Percentiles rank a stretch among this genome's conserved stretches.
phyloP scores from a whole-genome alignment of 306 rosid species.

The Vigna nakashimae region DNA sequence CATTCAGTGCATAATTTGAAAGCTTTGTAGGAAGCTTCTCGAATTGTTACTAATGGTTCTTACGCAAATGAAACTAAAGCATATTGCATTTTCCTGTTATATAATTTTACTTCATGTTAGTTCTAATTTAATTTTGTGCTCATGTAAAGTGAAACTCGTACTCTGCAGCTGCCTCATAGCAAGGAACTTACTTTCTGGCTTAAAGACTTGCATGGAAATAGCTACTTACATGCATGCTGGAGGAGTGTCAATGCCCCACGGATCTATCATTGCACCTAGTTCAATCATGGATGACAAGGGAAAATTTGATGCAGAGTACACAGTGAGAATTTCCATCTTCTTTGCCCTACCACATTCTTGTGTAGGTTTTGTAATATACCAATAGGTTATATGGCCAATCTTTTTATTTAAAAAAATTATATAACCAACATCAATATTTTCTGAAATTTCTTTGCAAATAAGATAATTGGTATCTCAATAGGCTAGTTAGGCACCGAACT shows the following conservation, averaged over 20 bases:
- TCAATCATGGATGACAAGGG: conserved; percentile 66
- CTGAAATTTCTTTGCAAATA: conserved; percentile 22
- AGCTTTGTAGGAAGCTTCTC: conserved; percentile 30
- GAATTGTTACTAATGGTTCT: conserved; percentile 25
- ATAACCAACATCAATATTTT: conserved; percentile 13
- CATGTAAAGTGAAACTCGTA: conserved; percentile 41
- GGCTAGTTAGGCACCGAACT: conserved; percentile 36
- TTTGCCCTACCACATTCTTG: conserved; percentile 8
- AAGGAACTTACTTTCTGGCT: conserved; percentile 95
- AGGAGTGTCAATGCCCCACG: conserved; percentile 62
- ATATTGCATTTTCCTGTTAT: conserved; percentile 30
- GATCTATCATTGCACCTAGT: conserved; percentile 57
- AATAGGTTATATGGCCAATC: neutral
- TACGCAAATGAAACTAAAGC: conserved; percentile 23
- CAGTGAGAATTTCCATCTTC: conserved; percentile 53
- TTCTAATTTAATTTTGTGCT: conserved; percentile 39
- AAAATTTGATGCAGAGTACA: conserved; percentile 62
- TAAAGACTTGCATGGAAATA: conserved; percentile 88
- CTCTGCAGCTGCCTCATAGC: conserved; percentile 94
- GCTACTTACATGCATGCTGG: conserved; percentile 78
- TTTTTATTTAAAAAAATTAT: neutral
- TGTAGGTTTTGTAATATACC: conserved; percentile 17
- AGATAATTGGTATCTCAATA: conserved; percentile 21
- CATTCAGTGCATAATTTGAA: conserved; percentile 21
- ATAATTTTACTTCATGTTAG: conserved; percentile 19